phyloP scores from a whole-genome alignment of 306 rosid species.

The Glycyrrhiza uralensis region DNA sequence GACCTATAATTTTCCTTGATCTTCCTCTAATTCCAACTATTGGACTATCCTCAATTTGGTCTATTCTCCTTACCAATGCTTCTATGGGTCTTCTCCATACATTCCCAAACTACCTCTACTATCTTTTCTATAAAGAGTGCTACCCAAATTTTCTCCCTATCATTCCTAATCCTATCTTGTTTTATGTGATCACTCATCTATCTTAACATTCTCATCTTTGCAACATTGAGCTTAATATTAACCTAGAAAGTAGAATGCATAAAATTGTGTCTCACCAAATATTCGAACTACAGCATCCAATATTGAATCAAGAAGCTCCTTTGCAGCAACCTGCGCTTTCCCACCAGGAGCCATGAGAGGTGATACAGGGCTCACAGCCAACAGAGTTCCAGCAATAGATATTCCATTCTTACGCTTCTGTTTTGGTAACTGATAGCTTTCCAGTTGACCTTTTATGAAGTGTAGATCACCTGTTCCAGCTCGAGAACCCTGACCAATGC shows the following conservation, averaged over 20 bases:
- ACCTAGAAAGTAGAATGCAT: not conserved
- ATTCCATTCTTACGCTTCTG: constrained; percentile 88
- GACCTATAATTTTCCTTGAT: not conserved
- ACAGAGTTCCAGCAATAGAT: constrained; percentile 66
- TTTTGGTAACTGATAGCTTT: constrained; percentile 77
- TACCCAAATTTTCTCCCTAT: not conserved
- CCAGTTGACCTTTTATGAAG: constrained; percentile 78
- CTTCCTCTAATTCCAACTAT: not conserved
- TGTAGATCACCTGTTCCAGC: constrained; percentile 58
- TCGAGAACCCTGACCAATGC: constrained; percentile 57
- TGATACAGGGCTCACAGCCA: constrained; percentile 95
- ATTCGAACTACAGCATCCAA: constrained; percentile 76
- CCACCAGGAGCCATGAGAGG: constrained; percentile 95
- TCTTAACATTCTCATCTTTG: not conserved
- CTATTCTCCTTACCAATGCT: not conserved
- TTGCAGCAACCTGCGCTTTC: constrained; percentile 82
- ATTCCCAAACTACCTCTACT: not conserved
- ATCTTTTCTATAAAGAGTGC: not conserved
- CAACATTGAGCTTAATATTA: not conserved
- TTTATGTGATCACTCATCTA: not conserved
- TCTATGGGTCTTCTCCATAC: not conserved
- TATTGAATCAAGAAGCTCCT: constrained; percentile 85
- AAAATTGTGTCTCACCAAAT: constrained; percentile 60
- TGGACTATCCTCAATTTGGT: not conserved
- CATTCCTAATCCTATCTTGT: not conserved